These are phyloP conservation scores for Cyberlindnera euphorbiae DNA, from an alignment of 805 yeast species.

Conservation along the genomic window DNA sequence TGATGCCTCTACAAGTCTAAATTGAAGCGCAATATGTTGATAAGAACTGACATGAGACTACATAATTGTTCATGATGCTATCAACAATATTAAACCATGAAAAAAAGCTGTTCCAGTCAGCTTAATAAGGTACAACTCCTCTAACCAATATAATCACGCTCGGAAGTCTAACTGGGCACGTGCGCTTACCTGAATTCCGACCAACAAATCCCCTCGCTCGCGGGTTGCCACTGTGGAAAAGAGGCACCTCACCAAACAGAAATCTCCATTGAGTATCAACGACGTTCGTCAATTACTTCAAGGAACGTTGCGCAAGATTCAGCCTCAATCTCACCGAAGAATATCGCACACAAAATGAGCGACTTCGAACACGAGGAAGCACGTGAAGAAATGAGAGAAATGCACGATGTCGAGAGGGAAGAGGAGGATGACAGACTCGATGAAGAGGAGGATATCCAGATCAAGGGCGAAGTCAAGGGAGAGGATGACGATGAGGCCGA, in stretches of 20 bases:
- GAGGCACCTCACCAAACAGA: background rate
- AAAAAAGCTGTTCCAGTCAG: too few relatives aligned
- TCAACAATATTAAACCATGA: background rate
- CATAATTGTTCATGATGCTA: too few relatives aligned
- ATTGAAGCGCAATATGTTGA: too few relatives aligned
- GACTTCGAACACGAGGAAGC: conserved; percentile 23
- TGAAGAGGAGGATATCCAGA: conserved; percentile 10
- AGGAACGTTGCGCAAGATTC: too few relatives aligned
- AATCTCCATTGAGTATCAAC: background rate
- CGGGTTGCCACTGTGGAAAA: background rate
- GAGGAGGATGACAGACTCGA: conserved; percentile 18
- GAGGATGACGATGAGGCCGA: conserved; percentile 16
- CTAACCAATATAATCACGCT: background rate
- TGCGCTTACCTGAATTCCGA: background rate
- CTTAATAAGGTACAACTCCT: too few relatives aligned
- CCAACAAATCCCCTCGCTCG: background rate
- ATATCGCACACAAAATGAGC: too few relatives aligned
- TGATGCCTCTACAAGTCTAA: too few relatives aligned
- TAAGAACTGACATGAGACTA: too few relatives aligned
- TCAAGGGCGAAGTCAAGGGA: conserved; percentile 15
- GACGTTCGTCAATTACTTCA: background rate
- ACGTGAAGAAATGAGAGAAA: conserved; percentile 21
- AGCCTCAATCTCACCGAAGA: too few relatives aligned
- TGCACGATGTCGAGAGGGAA: conserved; percentile 21
- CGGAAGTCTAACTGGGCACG: background rate